phyloP scores from a whole-genome alignment of 2,329 filamentous ascomycete species.

The Verruconis gallopava region DNA sequence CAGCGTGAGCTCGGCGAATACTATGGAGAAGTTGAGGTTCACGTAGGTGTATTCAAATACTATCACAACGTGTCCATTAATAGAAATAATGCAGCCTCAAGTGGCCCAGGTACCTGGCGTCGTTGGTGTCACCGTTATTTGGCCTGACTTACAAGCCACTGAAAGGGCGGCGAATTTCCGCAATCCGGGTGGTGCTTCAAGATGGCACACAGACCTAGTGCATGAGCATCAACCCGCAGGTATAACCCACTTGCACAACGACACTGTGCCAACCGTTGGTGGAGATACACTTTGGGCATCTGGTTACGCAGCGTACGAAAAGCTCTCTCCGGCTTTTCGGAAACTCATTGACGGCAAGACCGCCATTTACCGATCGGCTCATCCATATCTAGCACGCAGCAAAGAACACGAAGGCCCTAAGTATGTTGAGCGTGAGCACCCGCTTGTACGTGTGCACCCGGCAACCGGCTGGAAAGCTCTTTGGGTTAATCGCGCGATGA shows the following conservation, averaged over 20 bases:
- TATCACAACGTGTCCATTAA: neutral
- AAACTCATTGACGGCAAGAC: conserved; percentile 54
- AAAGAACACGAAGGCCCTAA: conserved; percentile 47
- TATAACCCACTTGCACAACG: conserved; percentile 18
- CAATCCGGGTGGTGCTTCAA: conserved; percentile 51
- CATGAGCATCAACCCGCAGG: conserved; percentile 20
- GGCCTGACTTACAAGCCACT: conserved; percentile 53
- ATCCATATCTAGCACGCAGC: conserved; percentile 53
- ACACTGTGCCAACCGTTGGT: conserved; percentile 17
- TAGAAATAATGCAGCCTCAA: conserved; percentile 56
- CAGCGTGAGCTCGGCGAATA: conserved; percentile 34
- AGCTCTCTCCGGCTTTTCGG: conserved; percentile 49
- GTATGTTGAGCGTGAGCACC: conserved; percentile 20
- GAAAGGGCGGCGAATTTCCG: conserved; percentile 51
- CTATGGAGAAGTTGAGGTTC: conserved; percentile 13
- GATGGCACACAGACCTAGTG: conserved; percentile 31
- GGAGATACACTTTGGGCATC: conserved; percentile 21
- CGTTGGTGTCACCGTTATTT: conserved; percentile 43
- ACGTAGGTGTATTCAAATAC: neutral
- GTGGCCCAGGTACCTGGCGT: conserved; percentile 57
- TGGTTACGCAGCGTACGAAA: conserved; percentile 14
- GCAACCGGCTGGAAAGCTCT: conserved; percentile 22
- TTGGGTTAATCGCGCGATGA: conserved; percentile 23
- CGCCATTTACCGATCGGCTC: conserved; percentile 53
- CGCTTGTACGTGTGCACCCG: conserved; percentile 22